Conservation (phyloP, 1,139 yeast species). For the Suhomyces panamericanus region DNA sequence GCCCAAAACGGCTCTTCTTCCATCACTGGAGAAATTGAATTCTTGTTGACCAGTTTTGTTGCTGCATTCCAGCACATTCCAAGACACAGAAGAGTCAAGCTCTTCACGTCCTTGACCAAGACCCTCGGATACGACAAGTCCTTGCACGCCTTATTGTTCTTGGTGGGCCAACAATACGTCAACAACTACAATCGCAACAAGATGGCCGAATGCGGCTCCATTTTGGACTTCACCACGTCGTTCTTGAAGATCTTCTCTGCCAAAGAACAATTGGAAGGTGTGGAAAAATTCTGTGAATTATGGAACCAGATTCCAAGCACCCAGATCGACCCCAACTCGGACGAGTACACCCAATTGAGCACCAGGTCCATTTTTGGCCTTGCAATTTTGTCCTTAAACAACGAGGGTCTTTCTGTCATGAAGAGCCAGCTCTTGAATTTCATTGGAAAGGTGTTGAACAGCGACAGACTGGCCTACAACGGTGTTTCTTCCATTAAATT, state of each 20-base stretch:
- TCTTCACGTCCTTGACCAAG: slow-evolving; percentile 74
- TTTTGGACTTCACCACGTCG: slow-evolving; percentile 69
- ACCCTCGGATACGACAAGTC: slow-evolving; percentile 73
- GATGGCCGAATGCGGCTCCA: slow-evolving; percentile 60
- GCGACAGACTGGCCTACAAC: slow-evolving; percentile 44
- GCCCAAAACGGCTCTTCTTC: slow-evolving; percentile 58
- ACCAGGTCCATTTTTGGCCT: slow-evolving; percentile 66
- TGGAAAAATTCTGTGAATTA: slow-evolving; percentile 54
- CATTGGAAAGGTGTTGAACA: slow-evolving; percentile 45
- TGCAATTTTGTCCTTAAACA: slow-evolving; percentile 51
- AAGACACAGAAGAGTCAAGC: slow-evolving; percentile 86
- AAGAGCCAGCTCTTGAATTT: slow-evolving; percentile 57
- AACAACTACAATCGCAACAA: slow-evolving; percentile 55
- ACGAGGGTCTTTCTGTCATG: slow-evolving; percentile 50
- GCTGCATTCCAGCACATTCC: slow-evolving; percentile 96
- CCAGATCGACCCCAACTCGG: slow-evolving; percentile 40
- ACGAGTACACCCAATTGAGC: slow-evolving; percentile 39
- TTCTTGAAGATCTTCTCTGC: slow-evolving; percentile 69
- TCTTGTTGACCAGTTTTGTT: slow-evolving; percentile 81
- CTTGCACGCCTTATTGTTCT: slow-evolving; percentile 69
- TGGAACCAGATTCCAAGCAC: slow-evolving; percentile 52
- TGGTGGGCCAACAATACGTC: slow-evolving; percentile 78
- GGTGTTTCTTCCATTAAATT: slow-evolving; percentile 49
- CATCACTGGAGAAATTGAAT: slow-evolving; percentile 69
- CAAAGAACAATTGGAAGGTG: slow-evolving; percentile 64